Conservation (phyloP, 306 rosid species). For the Betula pendula region DNA sequence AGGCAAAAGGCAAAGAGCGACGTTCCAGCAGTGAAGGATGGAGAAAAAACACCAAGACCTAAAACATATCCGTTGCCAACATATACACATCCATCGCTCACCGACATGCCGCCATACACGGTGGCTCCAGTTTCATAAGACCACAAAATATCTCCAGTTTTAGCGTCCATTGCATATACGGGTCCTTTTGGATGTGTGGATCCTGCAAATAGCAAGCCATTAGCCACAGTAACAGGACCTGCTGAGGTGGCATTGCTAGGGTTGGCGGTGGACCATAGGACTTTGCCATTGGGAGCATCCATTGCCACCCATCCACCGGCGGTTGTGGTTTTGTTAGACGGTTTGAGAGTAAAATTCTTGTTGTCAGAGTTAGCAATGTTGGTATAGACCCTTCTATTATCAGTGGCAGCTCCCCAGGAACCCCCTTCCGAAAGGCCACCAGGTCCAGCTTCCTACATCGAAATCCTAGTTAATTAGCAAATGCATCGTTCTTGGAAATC, state of each 20-base stretch:
- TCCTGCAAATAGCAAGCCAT: constrained; percentile 44
- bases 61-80: constrained; percentile 52
- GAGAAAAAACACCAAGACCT: constrained; percentile 23
- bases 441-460: too few species aligned
- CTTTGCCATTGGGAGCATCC: constrained; percentile 40
- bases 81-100: constrained; percentile 54
- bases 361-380: too few species aligned
- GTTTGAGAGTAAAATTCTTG: constrained; percentile 44
- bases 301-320: constrained; percentile 67
- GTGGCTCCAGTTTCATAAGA: constrained; percentile 39
- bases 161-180: constrained; percentile 38
- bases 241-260: constrained; percentile 24
- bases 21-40: constrained; percentile 39
- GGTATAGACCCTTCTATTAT: too few species aligned
- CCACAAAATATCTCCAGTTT: not conserved
- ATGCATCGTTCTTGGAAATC: too few species aligned
- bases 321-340: constrained; percentile 38
- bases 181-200: constrained; percentile 41
- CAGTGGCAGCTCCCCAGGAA: constrained; percentile 5
- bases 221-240: constrained; percentile 56
- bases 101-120: constrained; percentile 57
- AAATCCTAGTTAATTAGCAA: too few species aligned
- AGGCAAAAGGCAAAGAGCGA: constrained; percentile 57
- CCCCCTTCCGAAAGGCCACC: too few species aligned
- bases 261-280: constrained; percentile 48